A percentile compares a stretch with the other conserved stretches of the same genome.
Evolutionary conservation across 306 rosid species (phyloP).

Genomic region (Ammopiptanthus mongolicus): DNA sequence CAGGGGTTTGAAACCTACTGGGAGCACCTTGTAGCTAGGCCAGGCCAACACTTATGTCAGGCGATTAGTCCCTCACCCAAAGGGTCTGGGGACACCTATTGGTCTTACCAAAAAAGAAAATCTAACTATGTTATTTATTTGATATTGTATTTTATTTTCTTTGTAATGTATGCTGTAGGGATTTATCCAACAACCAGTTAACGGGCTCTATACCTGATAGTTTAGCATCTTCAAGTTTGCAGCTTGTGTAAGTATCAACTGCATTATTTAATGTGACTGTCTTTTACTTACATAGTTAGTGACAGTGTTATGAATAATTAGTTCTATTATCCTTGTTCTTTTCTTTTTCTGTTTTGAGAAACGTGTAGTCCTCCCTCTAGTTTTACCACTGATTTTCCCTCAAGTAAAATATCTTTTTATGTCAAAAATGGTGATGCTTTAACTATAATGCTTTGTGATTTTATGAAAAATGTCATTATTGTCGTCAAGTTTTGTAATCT

Average conservation of each 20-base stretch:
- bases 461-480: neutral
- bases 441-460: constrained; percentile 1
- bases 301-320: neutral
- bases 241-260: constrained; percentile 70
- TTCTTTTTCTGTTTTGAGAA: neutral
- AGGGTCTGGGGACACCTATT: neutral
- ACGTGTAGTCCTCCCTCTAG: neutral
- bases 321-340: neutral
- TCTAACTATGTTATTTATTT: neutral
- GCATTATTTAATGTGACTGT: neutral
- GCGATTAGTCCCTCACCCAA: neutral
- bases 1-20: neutral
- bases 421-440: neutral
- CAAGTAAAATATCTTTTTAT: neutral
- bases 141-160: neutral
- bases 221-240: constrained; percentile 60
- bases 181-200: constrained; percentile 76
- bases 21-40: neutral
- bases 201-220: constrained; percentile 77
- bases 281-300: neutral
- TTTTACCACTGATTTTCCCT: neutral
- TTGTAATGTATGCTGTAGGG: constrained; percentile 46
- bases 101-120: neutral
- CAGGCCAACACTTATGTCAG: neutral
- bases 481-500: constrained; percentile 1